Percentiles rank a stretch among this genome's conserved stretches.
phyloP scores from a whole-genome alignment of 306 rosid genomes.

The Corylus americana region DNA sequence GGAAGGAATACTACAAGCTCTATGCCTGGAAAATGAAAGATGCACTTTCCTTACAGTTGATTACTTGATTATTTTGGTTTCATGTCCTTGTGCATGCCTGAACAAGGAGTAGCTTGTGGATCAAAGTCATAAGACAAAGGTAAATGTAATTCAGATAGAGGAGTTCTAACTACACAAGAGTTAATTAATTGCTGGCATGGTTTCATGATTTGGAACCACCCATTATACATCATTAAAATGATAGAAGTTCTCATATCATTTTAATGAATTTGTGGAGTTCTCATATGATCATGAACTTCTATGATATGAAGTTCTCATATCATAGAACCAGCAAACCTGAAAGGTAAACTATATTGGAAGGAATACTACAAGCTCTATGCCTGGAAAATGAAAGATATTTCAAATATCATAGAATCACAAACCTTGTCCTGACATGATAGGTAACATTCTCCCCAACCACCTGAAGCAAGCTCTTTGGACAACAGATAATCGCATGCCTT shows the following conservation, averaged over 20 bases:
- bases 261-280: too few relatives aligned
- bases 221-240: too few relatives aligned
- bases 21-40: too few relatives aligned
- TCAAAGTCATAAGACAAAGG: background rate
- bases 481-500: slow-evolving; percentile 78
- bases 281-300: too few relatives aligned
- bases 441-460: slow-evolving; percentile 94
- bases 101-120: background rate
- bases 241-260: too few relatives aligned
- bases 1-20: too few relatives aligned
- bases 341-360: background rate
- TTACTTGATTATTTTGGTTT: background rate
- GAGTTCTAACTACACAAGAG: background rate
- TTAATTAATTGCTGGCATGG: background rate
- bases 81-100: background rate
- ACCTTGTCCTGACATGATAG: slow-evolving; percentile 88
- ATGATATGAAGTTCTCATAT: background rate
- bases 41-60: too few relatives aligned
- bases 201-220: background rate
- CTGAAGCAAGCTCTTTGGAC: slow-evolving; percentile 71
- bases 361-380: background rate
- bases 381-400: background rate
- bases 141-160: background rate
- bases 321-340: background rate
- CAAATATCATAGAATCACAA: slow-evolving; percentile 4